phyloP scores from a whole-genome alignment of 345 rosid species.

The Hibiscus mutabilis region DNA sequence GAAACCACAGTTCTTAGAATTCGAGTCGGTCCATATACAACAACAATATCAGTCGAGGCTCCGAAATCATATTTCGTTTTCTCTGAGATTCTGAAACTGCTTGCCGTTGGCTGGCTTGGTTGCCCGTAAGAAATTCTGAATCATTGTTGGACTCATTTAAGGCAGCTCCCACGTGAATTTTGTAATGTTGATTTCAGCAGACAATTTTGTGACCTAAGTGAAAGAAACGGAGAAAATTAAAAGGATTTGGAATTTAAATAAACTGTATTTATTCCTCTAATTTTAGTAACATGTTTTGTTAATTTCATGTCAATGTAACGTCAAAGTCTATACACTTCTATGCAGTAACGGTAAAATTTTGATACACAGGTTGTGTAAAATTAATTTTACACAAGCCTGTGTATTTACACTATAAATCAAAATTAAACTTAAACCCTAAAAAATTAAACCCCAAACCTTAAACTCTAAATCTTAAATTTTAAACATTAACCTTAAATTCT shows the following conservation, averaged over 20 bases:
- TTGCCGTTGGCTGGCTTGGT: background rate
- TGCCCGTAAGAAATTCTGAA: background rate
- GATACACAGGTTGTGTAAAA: too few relatives aligned
- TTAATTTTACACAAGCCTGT: too few relatives aligned
- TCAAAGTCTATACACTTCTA: too few relatives aligned
- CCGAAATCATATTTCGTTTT: background rate
- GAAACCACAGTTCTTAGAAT: background rate
- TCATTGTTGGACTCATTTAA: background rate
- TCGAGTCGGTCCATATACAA: background rate
- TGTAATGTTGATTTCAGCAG: background rate
- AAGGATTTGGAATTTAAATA: background rate
- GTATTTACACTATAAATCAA: too few relatives aligned
- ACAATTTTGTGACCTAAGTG: background rate
- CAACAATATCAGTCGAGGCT: background rate
- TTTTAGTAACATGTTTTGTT: too few relatives aligned
- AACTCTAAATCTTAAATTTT: too few relatives aligned
- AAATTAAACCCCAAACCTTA: too few relatives aligned
- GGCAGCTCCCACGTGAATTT: background rate
- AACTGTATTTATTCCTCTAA: background rate
- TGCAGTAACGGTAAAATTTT: too few relatives aligned
- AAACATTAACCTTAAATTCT: too few relatives aligned
- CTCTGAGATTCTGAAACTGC: background rate
- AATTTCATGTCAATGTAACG: too few relatives aligned
- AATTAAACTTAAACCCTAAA: too few relatives aligned
- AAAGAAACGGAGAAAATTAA: background rate